A percentile compares a stretch with the other conserved stretches of the same genome.
phyloP scores from a whole-genome alignment of 2,329 filamentous ascomycete species.

The Xylariales sp. region DNA sequence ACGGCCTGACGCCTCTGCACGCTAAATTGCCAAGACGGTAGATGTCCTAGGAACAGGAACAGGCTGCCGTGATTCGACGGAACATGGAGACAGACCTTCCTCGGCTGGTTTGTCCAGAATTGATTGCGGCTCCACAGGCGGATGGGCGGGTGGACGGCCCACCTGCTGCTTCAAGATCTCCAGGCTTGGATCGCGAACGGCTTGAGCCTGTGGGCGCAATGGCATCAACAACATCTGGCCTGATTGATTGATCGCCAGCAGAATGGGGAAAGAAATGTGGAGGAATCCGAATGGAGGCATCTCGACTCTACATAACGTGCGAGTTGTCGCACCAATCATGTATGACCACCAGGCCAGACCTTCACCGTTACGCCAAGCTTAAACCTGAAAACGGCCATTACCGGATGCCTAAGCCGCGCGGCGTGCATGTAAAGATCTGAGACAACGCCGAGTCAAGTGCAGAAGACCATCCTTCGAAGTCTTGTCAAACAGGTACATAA shows the following conservation, averaged over 20 bases:
- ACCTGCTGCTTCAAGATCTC: constrained; percentile 4
- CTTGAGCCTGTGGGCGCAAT: not conserved
- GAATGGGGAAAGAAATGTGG: not conserved
- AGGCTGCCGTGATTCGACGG: not conserved
- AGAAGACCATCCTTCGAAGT: not conserved
- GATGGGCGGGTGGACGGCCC: not conserved
- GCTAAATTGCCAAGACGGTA: constrained; percentile 8
- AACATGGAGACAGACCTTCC: constrained; percentile 1
- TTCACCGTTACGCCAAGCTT: too few species aligned
- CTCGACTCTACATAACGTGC: not conserved
- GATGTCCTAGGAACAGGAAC: not conserved
- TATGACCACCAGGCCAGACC: too few species aligned
- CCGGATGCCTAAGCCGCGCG: not conserved
- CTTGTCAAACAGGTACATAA: not conserved
- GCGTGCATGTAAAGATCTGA: not conserved
- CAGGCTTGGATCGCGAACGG: not conserved
- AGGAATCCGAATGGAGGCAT: not conserved
- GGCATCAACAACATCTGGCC: not conserved
- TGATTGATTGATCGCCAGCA: not conserved
- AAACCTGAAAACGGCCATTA: too few species aligned
- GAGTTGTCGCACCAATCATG: not conserved
- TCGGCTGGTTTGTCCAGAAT: constrained; percentile 3
- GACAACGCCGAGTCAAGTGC: not conserved
- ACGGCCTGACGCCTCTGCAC: not conserved
- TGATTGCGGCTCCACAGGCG: constrained; percentile 8